Evolutionary conservation across 257 asterid species (phyloP), one percentile per base, ranked within the genome.

Genomic region (Petrea volubilis): DNA sequence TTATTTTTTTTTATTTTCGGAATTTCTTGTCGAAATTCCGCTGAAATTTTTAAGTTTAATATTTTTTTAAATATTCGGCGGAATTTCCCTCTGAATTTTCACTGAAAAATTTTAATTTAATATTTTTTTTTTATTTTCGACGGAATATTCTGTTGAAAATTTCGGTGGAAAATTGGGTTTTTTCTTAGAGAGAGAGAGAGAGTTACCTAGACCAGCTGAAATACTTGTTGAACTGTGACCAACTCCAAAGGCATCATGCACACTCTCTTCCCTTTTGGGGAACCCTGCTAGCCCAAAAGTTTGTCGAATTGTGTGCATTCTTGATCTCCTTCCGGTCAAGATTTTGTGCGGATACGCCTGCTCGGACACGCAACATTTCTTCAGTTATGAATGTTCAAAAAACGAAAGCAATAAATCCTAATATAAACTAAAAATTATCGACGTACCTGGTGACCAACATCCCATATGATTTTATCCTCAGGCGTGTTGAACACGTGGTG

Each of bases 151-250:
- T n/a, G n/a, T n/a, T 1, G 7, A 33, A 4, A 33, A 33, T 33
- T 4, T 33, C 5, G 40, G 8, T 34, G 9, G 9, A 0, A 34
- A 34, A 4, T 34, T 34, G 40, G 5, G 5, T 41, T 38, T 38
- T 38, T 7, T 6, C 10, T 5, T 38, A 38, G 44, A 38, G 23
- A 0, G 25, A 3, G 1, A 31, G 52, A 20, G n/a, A 41, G 14
- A 5, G 4, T 15, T 74, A 66, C 96, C 96, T 62, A 90, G 73
- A 29, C 88, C 96, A 0, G 95, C 95, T 0, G 96, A 90, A 28
- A 90, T 85, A 29, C 94, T 87, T 0, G 94, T 90, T 2, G 95
- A 87, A 21, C 96, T 90, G 64, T 90, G 96, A 7, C 96, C 96
- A 23, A 72, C 96, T 14, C 96, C 96, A 56, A 90, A 90, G 3